These are phyloP conservation scores for Neurospora sp. DNA, from an alignment of 2,329 filamentous ascomycete genomes.

Conservation along the genomic window DNA sequence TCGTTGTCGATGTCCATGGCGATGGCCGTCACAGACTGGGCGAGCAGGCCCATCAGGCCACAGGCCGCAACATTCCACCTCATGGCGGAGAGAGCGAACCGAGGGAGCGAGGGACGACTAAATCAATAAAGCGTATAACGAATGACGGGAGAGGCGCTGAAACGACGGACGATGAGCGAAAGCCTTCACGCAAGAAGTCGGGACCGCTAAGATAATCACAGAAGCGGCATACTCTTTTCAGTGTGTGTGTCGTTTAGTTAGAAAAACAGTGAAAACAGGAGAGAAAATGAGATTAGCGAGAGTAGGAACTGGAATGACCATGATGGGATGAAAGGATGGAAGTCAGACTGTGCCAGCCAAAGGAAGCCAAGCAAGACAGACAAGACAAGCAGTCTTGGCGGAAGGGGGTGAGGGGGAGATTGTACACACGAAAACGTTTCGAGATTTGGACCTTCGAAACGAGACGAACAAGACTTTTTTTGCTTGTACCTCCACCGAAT, in stretches of 20 bases:
- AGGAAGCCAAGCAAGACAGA: background rate
- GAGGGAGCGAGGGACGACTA: background rate
- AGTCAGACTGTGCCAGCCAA: background rate
- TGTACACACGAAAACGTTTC: no score
- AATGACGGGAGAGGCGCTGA: background rate
- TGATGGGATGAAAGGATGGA: background rate
- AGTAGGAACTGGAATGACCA: background rate
- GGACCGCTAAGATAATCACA: background rate
- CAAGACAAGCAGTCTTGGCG: background rate
- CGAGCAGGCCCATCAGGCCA: constrained; percentile 13
- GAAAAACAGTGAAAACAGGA: background rate
- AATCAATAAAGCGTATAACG: background rate
- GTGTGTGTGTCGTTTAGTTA: background rate
- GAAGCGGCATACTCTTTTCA: background rate
- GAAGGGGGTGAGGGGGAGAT: no score
- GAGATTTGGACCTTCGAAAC: no score
- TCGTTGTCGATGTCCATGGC: constrained; percentile 15
- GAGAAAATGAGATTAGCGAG: background rate
- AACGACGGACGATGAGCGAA: background rate
- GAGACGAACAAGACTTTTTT: no score
- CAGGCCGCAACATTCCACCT: constrained; percentile 10
- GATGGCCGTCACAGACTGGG: constrained; percentile 11
- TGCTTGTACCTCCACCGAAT: no score
- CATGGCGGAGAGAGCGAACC: constrained; percentile 7
- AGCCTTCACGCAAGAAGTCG: background rate